Evolutionary conservation across 2,329 filamentous ascomycete genomes (phyloP).

Genomic region (Apiospora malaysiana): DNA sequence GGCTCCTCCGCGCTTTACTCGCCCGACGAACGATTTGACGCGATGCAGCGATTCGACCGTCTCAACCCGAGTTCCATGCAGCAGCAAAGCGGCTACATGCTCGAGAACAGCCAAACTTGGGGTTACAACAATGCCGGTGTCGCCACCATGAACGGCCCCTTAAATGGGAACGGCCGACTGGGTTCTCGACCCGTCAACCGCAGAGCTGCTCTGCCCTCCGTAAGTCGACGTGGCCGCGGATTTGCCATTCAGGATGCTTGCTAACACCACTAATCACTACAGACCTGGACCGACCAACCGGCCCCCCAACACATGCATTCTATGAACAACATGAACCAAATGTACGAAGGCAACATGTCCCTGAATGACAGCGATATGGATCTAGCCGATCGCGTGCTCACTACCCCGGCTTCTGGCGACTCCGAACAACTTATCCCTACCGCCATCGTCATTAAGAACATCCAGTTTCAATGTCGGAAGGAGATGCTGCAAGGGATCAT

Average conservation of each 20-base stretch:
- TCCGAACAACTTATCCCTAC: slow-evolving; percentile 94
- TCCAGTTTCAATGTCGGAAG: slow-evolving; percentile 97
- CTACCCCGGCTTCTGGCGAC: slow-evolving; percentile 55
- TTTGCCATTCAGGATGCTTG: not conserved
- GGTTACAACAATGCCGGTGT: slow-evolving; percentile 66
- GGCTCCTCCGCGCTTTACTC: slow-evolving; percentile 67
- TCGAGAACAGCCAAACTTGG: slow-evolving; percentile 81
- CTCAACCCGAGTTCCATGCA: slow-evolving; percentile 30
- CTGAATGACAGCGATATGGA: slow-evolving; percentile 49
- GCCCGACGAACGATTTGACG: slow-evolving; percentile 70
- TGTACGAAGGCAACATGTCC: slow-evolving; percentile 43
- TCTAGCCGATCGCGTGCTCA: slow-evolving; percentile 42
- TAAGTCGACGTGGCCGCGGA: slow-evolving; percentile 54
- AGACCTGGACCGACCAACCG: slow-evolving; percentile 60
- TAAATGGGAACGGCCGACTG: slow-evolving; percentile 67
- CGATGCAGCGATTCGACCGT: slow-evolving; percentile 45
- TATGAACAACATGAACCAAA: slow-evolving; percentile 40
- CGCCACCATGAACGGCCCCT: slow-evolving; percentile 64
- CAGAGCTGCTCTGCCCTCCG: slow-evolving; percentile 72
- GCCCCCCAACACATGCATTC: slow-evolving; percentile 48
- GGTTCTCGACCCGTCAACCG: slow-evolving; percentile 55
- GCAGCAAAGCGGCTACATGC: slow-evolving; percentile 54
- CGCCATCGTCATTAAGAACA: slow-evolving; percentile 99
- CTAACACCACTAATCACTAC: slow-evolving; percentile 1
- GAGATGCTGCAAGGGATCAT: slow-evolving; percentile 92